Base-by-base conservation (phyloP, 2,329 filamentous ascomycete genomes). In the Aspergillus fumigatus region DNA sequence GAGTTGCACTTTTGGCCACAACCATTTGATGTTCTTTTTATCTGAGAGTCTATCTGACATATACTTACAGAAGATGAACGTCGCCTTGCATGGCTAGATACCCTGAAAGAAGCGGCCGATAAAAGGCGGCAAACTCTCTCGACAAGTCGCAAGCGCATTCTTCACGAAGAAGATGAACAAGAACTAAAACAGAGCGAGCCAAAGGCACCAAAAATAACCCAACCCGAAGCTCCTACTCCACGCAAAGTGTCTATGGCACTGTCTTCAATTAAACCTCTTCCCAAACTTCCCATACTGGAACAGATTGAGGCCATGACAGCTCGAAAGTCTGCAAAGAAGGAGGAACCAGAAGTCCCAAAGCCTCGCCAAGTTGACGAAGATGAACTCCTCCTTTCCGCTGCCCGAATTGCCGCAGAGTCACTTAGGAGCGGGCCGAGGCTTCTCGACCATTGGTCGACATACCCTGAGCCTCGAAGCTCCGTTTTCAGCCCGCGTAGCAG, bases 401-500 rank as follows among this genome's bases (percentile, higher is more conserved):
- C 75, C 9, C 72, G 75, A 9, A 75, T 77, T 45, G 70, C 71
- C 21, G 74, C 74, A 8, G 72, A 75, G 54, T 66, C 70, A n/a
- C 50, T 77, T 8, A 66, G 73, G 8, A 72, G 62, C 19, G 73
- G 74, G 1, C 70, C 70, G 8, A 67, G 59, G 6, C 65, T 76
- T 35, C 63, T 72, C 38, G 68, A 71, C 26, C 61, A 55, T 35
- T 61, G 60, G 48, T 53, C 63, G 6, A 50, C 62, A 23, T 58
- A 68, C 23, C 62, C 61, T 32, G 62, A 70, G 21, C 62, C 65
- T 2, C 62, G 64, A 27, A 61, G 58, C 19, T 63, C 64, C 19
- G 70, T 69, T 11, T 67, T 64, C 45, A 68, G 62, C 47, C 65
- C 65, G n/a, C 60, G 60, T 10, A 66, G 63, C 49, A 69, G 68